phyloP scores from a whole-genome alignment of 352 stramenopile genomes.

The Pythium vanterpoolii region DNA sequence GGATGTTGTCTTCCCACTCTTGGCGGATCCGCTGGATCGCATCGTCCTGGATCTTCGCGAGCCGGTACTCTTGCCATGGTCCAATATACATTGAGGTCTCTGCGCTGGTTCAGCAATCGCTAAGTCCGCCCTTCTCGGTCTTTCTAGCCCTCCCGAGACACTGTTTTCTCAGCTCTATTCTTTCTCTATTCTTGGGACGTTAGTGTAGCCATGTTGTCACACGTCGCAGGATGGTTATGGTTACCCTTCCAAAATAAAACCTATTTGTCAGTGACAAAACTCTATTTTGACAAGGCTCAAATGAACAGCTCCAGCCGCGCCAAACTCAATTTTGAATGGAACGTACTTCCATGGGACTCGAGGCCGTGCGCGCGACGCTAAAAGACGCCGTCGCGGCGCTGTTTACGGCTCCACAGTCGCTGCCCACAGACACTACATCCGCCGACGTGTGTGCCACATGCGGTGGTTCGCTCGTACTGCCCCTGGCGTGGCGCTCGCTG shows the following conservation, averaged over 20 bases:
- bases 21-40: conserved; percentile 61
- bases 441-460: background rate
- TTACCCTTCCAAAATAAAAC: background rate
- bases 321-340: conserved; percentile 4
- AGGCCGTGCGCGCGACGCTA: conserved; percentile 30
- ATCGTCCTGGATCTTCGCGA: conserved; percentile 82
- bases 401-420: conserved; percentile 22
- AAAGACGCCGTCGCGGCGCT: conserved; percentile 38
- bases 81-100: conserved; percentile 70
- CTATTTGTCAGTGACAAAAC: background rate
- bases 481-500: conserved; percentile 16
- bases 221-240: conserved; percentile 5
- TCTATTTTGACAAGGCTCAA: background rate
- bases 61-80: conserved; percentile 82
- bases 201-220: conserved; percentile 4
- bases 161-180: conserved; percentile 5
- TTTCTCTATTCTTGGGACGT: background rate
- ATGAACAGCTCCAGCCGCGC: background rate
- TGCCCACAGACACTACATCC: background rate
- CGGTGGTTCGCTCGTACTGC: conserved; percentile 9
- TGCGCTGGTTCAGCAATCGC: background rate
- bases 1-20: conserved; percentile 63
- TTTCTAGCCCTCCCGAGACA: background rate
- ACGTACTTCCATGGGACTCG: conserved; percentile 15
- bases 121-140: background rate